A percentile compares a stretch with the other conserved stretches of the same genome.
Evolutionary conservation across 495 filamentous ascomycete species (phyloP).

Genomic region (Hypoxylon intermedium): DNA sequence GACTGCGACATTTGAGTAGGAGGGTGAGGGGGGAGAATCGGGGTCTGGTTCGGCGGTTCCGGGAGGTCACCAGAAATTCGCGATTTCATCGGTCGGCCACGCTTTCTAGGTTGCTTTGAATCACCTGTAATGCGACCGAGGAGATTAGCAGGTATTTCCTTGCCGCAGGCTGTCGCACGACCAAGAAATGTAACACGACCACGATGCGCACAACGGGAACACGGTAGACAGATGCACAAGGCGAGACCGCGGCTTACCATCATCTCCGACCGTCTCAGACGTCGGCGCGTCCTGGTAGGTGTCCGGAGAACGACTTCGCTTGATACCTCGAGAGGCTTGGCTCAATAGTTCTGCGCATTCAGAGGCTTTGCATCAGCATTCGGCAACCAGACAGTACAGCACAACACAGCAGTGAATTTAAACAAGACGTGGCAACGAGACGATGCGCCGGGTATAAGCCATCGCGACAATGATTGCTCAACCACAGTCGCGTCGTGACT

Average conservation of each 20-base stretch:
- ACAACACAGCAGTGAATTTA: slow-evolving; percentile 36
- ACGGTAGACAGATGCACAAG: slow-evolving; percentile 48
- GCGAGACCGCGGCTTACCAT: slow-evolving; percentile 71
- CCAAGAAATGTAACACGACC: slow-evolving; percentile 41
- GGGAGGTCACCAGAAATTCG: slow-evolving; percentile 53
- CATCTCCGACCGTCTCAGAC: slow-evolving; percentile 73
- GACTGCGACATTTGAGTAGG: slow-evolving; percentile 49
- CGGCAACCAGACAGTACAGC: slow-evolving; percentile 19
- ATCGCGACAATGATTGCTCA: slow-evolving; percentile 35
- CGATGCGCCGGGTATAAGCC: slow-evolving; percentile 33
- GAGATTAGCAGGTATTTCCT: slow-evolving; percentile 48
- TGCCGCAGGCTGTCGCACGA: slow-evolving; percentile 47
- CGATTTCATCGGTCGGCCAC: slow-evolving; percentile 82
- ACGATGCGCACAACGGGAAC: slow-evolving; percentile 43
- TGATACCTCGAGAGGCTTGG: slow-evolving; percentile 72
- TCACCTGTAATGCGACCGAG: slow-evolving; percentile 49
- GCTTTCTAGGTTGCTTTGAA: slow-evolving; percentile 76
- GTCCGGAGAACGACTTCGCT: slow-evolving; percentile 93
- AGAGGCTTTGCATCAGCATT: slow-evolving; percentile 34
- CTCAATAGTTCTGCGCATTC: slow-evolving; percentile 48
- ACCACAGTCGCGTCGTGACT: slow-evolving; percentile 37
- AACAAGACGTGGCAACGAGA: slow-evolving; percentile 32
- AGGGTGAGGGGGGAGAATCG: slow-evolving; percentile 48
- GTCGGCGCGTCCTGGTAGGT: slow-evolving; percentile 66
- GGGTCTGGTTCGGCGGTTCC: slow-evolving; percentile 60